Evolutionary conservation across 2,329 filamentous ascomycete genomes (phyloP), one percentile per base, ranked within the genome.

Genomic region (Trichophyton verrucosum): DNA sequence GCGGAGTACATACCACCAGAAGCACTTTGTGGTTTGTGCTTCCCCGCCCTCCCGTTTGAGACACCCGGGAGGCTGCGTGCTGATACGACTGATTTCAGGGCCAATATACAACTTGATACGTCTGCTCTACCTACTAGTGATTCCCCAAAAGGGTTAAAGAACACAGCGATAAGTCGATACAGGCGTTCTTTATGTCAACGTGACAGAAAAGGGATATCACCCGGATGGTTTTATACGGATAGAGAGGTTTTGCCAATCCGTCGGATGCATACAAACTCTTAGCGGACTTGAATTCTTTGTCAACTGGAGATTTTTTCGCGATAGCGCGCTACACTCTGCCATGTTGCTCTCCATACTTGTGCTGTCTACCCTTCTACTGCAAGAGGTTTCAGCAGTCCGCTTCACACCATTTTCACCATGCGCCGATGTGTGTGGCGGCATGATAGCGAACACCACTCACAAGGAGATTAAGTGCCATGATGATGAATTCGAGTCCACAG

Each of bases 391-490:
- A 17, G 69, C 67, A 13, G 60, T 76, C 56, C 67, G 66, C 58
- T 71, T 72, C 6, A 69, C 73, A 1, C 49, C 62, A 1, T 71
- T 73, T n/a, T 66, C 74, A n/a, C 73, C 74, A n/a, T 76, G 74
- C 61, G 65, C 65, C 24, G 64, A 64, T 60, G 60, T 66, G 17
- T 76, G 74, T 63, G 68, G 67, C 38, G 47, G 61, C 5, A 22
- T 13, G 20, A 65, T 68, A 7, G 65, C 68, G 38, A 74, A 74
- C 61, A 77, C 74, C 4, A 76, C 74, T n/a, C 65, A 68, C 2
- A 67, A 69, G 11, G 74, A 77, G 53, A 72, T 78, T 44, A 69
- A 73, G 15, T 78, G 76, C 65, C 62, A 73, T 49, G 76, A 78
- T 65, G 58, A 62, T 1, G 62, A 72, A 33, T 78, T 70, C 63